A percentile compares a stretch with the other conserved stretches of the same genome.
These are phyloP conservation scores for Liquidambar formosana DNA, from an alignment of 164 flowering plant species.

Conservation along the genomic window DNA sequence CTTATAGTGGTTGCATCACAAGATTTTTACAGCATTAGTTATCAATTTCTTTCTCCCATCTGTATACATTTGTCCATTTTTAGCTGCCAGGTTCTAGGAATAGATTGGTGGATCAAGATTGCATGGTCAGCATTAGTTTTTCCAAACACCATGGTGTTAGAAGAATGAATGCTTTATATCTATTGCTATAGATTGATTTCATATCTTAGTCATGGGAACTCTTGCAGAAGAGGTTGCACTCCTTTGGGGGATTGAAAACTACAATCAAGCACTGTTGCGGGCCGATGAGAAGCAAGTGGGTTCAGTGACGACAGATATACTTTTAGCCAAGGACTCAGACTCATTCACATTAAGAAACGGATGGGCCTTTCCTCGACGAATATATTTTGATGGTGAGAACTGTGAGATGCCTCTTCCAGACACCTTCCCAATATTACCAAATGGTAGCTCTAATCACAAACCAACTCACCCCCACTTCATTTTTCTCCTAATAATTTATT, in stretches of 20 bases:
- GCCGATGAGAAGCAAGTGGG: conserved; percentile 34
- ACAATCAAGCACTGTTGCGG: conserved; percentile 41
- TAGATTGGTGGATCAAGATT: no score
- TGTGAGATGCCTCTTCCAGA: conserved; percentile 67
- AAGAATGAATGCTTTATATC: no score
- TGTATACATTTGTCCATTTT: no score
- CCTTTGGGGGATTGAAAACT: conserved; percentile 52
- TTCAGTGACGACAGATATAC: conserved; percentile 51
- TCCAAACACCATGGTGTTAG: no score
- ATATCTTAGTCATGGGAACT: not conserved
- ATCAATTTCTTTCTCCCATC: no score
- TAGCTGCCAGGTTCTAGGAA: no score
- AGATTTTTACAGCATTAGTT: no score
- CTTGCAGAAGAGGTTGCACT: conserved; percentile 57
- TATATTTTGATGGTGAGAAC: conserved; percentile 64
- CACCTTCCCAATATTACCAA: conserved; percentile 55
- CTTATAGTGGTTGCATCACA: no score
- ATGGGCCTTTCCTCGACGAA: conserved; percentile 62
- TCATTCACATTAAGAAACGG: conserved; percentile 53
- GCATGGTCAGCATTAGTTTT: no score
- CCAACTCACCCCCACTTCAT: conserved; percentile 4
- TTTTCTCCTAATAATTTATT: conserved; percentile 20
- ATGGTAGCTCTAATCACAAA: conserved; percentile 22
- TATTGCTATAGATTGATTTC: not conserved
- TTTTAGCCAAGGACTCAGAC: conserved; percentile 40